These are phyloP conservation scores for Royoungia palumana DNA, from an alignment of 768 basidiomycete species.

Conservation along the genomic window DNA sequence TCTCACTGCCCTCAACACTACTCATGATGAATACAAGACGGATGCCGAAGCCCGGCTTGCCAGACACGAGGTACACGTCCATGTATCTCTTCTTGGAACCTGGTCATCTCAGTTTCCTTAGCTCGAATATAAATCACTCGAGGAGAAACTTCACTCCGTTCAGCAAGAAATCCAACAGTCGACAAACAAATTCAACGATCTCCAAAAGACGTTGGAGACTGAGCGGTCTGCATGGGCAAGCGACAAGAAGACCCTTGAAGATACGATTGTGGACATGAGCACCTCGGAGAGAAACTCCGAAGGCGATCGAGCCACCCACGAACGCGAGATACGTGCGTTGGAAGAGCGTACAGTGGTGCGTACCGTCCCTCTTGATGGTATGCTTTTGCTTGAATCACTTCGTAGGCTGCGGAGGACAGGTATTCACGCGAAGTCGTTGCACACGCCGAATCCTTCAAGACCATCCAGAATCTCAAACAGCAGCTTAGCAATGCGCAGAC, in stretches of 20 bases:
- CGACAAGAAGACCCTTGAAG: constrained; percentile 82
- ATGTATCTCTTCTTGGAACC: neutral
- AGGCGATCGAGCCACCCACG: constrained; percentile 58
- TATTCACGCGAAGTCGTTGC: constrained; percentile 80
- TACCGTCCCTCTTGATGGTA: neutral
- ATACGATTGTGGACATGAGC: constrained; percentile 76
- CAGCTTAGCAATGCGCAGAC: constrained; percentile 54
- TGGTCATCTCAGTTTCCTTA: constrained; percentile 24
- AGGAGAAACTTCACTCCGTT: constrained; percentile 54
- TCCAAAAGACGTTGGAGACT: constrained; percentile 62
- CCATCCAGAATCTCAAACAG: constrained; percentile 59
- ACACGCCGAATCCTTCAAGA: constrained; percentile 83
- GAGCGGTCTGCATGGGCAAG: constrained; percentile 69
- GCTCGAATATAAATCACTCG: constrained; percentile 62
- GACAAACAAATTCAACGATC: constrained; percentile 48
- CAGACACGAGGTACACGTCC: constrained; percentile 55
- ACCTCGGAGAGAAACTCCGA: constrained; percentile 68
- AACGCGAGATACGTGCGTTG: constrained; percentile 61
- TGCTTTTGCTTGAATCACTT: neutral
- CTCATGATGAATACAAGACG: constrained; percentile 77
- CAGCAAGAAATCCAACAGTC: constrained; percentile 53
- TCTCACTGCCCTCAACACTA: constrained; percentile 61
- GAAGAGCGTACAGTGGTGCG: constrained; percentile 68
- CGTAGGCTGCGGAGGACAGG: constrained; percentile 70
- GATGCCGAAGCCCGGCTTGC: constrained; percentile 68